A percentile compares a stretch with the other conserved stretches of the same genome.
phyloP scores from a whole-genome alignment of 2,329 filamentous ascomycete species.

The Diaporthe sp. region DNA sequence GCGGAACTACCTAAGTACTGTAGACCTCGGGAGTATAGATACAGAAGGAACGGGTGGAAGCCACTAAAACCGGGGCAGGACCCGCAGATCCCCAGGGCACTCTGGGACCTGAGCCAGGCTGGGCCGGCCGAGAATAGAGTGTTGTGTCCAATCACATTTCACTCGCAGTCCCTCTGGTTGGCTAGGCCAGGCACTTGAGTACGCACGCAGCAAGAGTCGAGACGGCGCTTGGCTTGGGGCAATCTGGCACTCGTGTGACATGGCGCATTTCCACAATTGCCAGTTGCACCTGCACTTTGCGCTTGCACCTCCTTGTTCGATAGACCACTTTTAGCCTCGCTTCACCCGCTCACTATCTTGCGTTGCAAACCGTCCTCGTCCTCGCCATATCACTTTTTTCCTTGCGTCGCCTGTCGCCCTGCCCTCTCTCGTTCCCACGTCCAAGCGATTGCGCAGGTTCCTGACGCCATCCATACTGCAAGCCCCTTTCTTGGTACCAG shows the following conservation, averaged over 20 bases:
- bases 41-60: not conserved
- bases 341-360: constrained; percentile 9
- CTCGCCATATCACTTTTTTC: constrained; percentile 11
- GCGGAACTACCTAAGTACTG: not conserved
- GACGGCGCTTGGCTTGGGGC: constrained; percentile 32
- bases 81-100: not conserved
- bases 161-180: not conserved
- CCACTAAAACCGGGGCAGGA: constrained; percentile 8
- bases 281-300: constrained; percentile 7
- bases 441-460: constrained; percentile 3
- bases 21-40: not conserved
- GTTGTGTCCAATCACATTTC: constrained; percentile 10
- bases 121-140: not conserved
- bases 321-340: constrained; percentile 31
- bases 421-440: constrained; percentile 4
- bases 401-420: constrained; percentile 31
- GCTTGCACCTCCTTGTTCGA: constrained; percentile 25
- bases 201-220: constrained; percentile 8
- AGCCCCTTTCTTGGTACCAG: constrained; percentile 20
- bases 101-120: constrained; percentile 10
- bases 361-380: constrained; percentile 29
- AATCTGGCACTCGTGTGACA: constrained; percentile 34
- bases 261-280: constrained; percentile 22
- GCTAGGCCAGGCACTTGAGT: constrained; percentile 5
- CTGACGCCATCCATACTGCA: constrained; percentile 9